Percentiles rank a stretch among this genome's conserved stretches.
Evolutionary conservation across 768 basidiomycete genomes (phyloP).

Genomic region (Coprinopsis cinerea): DNA sequence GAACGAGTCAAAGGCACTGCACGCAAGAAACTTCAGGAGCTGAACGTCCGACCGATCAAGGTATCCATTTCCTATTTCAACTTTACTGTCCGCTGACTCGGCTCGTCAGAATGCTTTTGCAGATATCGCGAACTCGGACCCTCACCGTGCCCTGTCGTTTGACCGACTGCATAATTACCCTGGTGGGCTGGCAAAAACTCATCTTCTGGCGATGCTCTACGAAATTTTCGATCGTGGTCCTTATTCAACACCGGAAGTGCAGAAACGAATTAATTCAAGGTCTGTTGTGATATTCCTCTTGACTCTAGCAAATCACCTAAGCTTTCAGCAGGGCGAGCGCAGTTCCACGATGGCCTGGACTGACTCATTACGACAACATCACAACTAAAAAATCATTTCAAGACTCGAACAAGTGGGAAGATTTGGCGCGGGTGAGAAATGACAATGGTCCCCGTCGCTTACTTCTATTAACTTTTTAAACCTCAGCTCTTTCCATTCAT

Average conservation of each 20-base stretch:
- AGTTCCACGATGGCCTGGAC: slow-evolving; percentile 26
- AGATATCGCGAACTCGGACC: slow-evolving; percentile 27
- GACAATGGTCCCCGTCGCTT: neutral
- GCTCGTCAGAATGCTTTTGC: slow-evolving; percentile 36
- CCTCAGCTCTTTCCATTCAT: neutral
- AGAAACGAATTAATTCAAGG: neutral
- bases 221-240: neutral
- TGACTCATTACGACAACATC: slow-evolving; percentile 25
- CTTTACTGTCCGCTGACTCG: slow-evolving; percentile 7
- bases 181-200: slow-evolving; percentile 27
- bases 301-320: neutral
- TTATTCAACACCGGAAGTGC: neutral
- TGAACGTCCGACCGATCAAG: neutral
- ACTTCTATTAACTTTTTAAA: neutral
- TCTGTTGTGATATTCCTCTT: neutral
- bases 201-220: slow-evolving; percentile 21
- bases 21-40: neutral
- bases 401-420: slow-evolving; percentile 24
- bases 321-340: neutral
- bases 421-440: slow-evolving; percentile 26
- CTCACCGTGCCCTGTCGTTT: slow-evolving; percentile 27
- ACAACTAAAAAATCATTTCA: slow-evolving; percentile 23
- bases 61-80: neutral
- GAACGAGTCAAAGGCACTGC: no score
- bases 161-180: slow-evolving; percentile 33